Conservation (phyloP, 352 stramenopile species). For the Globisporangium ultimum region DNA sequence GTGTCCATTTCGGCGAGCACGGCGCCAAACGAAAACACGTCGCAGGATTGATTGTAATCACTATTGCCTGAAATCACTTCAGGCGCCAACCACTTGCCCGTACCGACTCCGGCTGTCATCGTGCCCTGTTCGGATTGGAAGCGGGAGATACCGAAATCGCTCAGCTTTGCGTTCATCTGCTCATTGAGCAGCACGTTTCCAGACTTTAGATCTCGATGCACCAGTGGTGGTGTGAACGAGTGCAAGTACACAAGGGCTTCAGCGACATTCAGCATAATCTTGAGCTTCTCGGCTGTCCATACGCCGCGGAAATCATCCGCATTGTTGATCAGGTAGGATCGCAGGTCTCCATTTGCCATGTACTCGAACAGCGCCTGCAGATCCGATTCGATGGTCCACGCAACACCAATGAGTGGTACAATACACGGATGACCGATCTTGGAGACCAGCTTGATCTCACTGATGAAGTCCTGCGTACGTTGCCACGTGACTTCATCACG, state of each 20-base stretch:
- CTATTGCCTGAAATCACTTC: slow-evolving; percentile 32
- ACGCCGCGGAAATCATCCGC: slow-evolving; percentile 1
- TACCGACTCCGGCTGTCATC: slow-evolving; percentile 35
- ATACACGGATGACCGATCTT: slow-evolving; percentile 61
- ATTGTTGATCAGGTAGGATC: slow-evolving; percentile 29
- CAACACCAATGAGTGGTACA: slow-evolving; percentile 58
- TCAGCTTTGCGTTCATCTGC: slow-evolving; percentile 30
- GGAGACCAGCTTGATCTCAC: slow-evolving; percentile 69
- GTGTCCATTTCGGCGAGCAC: slow-evolving; percentile 43
- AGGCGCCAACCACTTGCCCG: slow-evolving; percentile 29
- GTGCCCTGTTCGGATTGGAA: slow-evolving; percentile 30
- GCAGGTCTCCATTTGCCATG: slow-evolving; percentile 55
- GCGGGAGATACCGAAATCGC: slow-evolving; percentile 31
- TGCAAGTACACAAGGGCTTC: slow-evolving; percentile 50
- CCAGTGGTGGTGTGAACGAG: slow-evolving; percentile 31
- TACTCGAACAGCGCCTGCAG: slow-evolving; percentile 69
- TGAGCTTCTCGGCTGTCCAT: slow-evolving; percentile 37
- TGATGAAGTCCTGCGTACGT: slow-evolving; percentile 45
- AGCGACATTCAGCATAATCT: slow-evolving; percentile 27
- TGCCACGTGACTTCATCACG: slow-evolving; percentile 37
- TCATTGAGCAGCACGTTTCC: slow-evolving; percentile 32
- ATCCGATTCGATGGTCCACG: slow-evolving; percentile 53
- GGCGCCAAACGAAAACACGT: slow-evolving; percentile 34
- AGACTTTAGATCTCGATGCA: slow-evolving; percentile 42
- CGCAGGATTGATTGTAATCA: slow-evolving; percentile 32